phyloP scores from a whole-genome alignment of 345 rosid species.

The Citrus unshiu region DNA sequence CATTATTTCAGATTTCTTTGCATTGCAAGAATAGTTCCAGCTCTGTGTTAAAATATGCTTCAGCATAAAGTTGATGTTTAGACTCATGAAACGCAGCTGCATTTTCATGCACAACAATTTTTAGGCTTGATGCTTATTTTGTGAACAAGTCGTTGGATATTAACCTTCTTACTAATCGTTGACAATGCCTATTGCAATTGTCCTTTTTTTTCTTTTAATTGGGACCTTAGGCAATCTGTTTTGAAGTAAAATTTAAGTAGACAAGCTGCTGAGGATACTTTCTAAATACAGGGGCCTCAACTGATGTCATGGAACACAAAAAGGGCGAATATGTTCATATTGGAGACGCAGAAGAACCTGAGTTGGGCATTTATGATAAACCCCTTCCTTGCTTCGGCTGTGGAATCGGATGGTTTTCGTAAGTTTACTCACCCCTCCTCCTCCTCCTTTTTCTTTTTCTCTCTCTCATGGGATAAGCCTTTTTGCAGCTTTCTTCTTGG shows the following conservation, averaged over 20 bases:
- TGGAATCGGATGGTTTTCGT: conserved; percentile 98
- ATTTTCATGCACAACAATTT: background rate
- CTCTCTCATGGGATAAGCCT: conserved; percentile 9
- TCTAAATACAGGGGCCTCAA: conserved; percentile 27
- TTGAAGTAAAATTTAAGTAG: background rate
- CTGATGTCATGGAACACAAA: conserved; percentile 34
- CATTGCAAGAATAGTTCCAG: background rate
- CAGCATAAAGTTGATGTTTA: background rate
- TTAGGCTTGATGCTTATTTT: background rate
- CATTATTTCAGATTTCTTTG: background rate
- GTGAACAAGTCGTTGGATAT: background rate
- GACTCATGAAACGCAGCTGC: background rate
- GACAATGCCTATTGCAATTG: background rate
- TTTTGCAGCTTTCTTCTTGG: conserved; percentile 70
- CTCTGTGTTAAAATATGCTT: background rate
- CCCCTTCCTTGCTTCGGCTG: conserved; percentile 95
- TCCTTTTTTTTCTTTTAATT: background rate
- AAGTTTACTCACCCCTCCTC: conserved; percentile 23
- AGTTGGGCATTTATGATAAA: conserved; percentile 65
- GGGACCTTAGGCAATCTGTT: background rate
- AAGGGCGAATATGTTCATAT: conserved; percentile 52
- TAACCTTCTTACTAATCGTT: too few relatives aligned
- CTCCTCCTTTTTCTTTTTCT: conserved; percentile 1
- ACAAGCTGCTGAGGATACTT: conserved; percentile 13
- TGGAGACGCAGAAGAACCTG: conserved; percentile 42